A percentile compares a stretch with the other conserved stretches of the same genome.
Conservation (phyloP, 208 protist genomes). For the Leishmania braziliensis region DNA sequence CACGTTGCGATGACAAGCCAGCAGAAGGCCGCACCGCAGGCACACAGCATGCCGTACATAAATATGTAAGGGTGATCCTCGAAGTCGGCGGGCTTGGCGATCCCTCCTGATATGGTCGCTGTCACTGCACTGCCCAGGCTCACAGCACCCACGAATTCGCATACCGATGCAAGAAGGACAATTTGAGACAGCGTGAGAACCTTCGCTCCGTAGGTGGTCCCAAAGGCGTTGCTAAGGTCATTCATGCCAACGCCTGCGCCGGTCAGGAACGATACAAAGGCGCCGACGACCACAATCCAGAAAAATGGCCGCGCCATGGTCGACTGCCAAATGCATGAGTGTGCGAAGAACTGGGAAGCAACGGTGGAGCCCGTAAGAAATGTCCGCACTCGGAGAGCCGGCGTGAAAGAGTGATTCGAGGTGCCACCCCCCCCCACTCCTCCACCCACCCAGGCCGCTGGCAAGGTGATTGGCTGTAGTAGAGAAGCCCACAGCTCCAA, state of each 20-base stretch:
- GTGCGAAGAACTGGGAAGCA: not conserved
- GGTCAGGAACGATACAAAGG: conserved; percentile 76
- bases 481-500: not conserved
- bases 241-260: conserved; percentile 90
- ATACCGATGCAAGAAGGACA: conserved; percentile 79
- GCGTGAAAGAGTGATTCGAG: not conserved
- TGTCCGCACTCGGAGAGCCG: too few relatives aligned
- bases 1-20: conserved; percentile 71
- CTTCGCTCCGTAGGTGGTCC: conserved; percentile 84
- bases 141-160: conserved; percentile 81
- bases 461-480: not conserved
- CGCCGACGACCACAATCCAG: conserved; percentile 81
- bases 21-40: conserved; percentile 60
- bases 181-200: conserved; percentile 80
- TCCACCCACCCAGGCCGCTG: not conserved
- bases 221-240: conserved; percentile 93
- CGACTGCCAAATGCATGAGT: not conserved
- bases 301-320: conserved; percentile 50
- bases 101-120: conserved; percentile 77
- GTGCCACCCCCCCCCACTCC: not conserved
- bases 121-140: conserved; percentile 73
- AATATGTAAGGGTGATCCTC: conserved; percentile 67
- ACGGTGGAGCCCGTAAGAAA: too few relatives aligned
- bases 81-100: conserved; percentile 65
- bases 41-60: conserved; percentile 87